phyloP scores from a whole-genome alignment of 768 basidiomycete species.

The Goffeauzyma gilvescens region DNA sequence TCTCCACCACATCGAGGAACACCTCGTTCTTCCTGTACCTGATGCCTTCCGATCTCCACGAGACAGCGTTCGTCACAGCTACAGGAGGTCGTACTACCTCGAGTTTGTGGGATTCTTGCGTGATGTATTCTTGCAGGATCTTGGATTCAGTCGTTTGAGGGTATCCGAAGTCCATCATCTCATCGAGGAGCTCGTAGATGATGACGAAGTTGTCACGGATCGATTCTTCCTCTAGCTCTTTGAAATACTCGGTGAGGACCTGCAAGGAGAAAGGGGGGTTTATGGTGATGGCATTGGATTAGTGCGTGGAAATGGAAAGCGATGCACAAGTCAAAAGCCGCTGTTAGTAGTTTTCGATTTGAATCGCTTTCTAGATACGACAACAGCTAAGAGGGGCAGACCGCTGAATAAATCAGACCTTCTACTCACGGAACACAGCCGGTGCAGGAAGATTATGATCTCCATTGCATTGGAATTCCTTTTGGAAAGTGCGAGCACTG shows the following conservation, averaged over 20 bases:
- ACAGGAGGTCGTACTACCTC: constrained; percentile 82
- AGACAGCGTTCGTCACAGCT: constrained; percentile 95
- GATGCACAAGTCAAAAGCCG: too few relatives aligned
- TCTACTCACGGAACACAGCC: constrained; percentile 44
- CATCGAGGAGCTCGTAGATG: constrained; percentile 90
- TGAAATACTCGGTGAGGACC: constrained; percentile 95
- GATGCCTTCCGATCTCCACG: constrained; percentile 94
- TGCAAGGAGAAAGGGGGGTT: too few relatives aligned
- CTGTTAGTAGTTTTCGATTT: too few relatives aligned
- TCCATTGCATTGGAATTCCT: constrained; percentile 90
- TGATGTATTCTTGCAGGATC: constrained; percentile 98
- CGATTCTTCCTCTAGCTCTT: constrained; percentile 96
- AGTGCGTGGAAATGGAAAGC: too few relatives aligned
- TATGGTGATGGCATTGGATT: too few relatives aligned
- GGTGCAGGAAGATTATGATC: constrained; percentile 87
- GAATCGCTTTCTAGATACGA: too few relatives aligned
- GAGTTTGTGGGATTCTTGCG: constrained; percentile 92
- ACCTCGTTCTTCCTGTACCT: constrained; percentile 97
- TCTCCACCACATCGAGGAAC: constrained; percentile 94
- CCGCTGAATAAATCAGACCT: too few relatives aligned
- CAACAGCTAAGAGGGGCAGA: too few relatives aligned
- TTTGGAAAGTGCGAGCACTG: constrained; percentile 88
- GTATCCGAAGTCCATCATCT: constrained; percentile 99
- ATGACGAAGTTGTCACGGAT: constrained; percentile 99
- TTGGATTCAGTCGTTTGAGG: constrained; percentile 99